A percentile compares a stretch with the other conserved stretches of the same genome.
Conservation (phyloP, 2,329 filamentous ascomycete genomes). For the Trichoderma lentiforme region DNA sequence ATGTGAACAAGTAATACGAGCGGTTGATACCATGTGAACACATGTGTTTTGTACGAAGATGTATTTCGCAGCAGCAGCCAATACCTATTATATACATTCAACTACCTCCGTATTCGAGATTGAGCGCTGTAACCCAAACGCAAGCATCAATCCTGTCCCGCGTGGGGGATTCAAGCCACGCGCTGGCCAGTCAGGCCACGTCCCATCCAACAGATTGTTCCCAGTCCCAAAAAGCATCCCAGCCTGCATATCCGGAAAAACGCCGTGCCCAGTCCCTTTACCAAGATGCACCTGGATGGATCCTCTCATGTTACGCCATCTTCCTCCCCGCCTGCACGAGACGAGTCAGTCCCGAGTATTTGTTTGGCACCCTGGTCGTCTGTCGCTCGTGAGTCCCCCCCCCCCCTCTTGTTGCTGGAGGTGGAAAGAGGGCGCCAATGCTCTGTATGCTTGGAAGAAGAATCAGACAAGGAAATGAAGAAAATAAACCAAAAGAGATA, state of each 20-base stretch:
- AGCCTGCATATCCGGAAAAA: constrained; percentile 10
- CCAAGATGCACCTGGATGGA: not conserved
- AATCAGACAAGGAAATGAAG: not conserved
- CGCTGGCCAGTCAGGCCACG: constrained; percentile 1
- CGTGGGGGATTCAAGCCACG: not conserved
- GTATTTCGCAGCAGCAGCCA: not conserved
- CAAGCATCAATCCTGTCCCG: not conserved
- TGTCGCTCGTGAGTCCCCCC: not conserved
- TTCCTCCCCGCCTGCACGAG: not conserved
- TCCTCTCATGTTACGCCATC: constrained; percentile 12
- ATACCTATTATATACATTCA: not conserved
- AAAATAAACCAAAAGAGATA: not conserved
- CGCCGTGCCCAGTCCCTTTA: constrained; percentile 8
- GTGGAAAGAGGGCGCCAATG: not conserved
- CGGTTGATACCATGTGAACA: not conserved
- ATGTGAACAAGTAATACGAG: not conserved
- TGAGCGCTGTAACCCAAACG: not conserved
- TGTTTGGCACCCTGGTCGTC: not conserved
- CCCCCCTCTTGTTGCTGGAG: not conserved
- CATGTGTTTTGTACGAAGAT: not conserved
- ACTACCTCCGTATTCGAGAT: not conserved
- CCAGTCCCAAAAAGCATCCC: not conserved
- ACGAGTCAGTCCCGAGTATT: not conserved
- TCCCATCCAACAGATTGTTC: constrained; percentile 1
- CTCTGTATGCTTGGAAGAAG: not conserved